Base-by-base conservation (phyloP, 1,284 basidiomycete genomes). In the Volvariella volvacea region DNA sequence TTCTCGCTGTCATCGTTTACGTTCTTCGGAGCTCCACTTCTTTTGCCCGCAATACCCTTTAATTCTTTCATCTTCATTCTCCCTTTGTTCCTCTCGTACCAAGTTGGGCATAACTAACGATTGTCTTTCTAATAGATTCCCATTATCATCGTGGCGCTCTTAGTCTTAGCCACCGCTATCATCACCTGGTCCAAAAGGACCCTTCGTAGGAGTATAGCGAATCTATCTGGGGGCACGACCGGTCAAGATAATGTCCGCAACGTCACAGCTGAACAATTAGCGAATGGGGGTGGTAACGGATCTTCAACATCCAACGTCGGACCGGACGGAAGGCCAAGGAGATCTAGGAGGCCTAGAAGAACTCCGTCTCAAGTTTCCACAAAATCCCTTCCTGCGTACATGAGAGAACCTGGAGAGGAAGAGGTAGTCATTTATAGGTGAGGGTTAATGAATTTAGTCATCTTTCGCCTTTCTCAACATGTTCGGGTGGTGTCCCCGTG, bases 341-440 rank as follows among this genome's bases (percentile, higher is more conserved):
- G 74, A 42, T 54, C 67, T 2, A 64, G 83, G 22, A 63, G 82
- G 42, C 71, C 71, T 12, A 65, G 76, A 22, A 61, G 70, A 10
- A 73, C 71, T 14, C 71, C 72, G 2, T 73, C 71, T 41, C 83
- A 86, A 57, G 78, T 88, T 45, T 86, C 83, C 12, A 86, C 83
- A 12, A 76, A 71, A 37, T 85, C 80, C 1, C 58, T 89, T 31
- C 86, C 85, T 3, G 74, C 70, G 19, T 88, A 88, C 54, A 83
- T 78, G 66, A 87, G 86, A 59, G 85, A 88, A 51, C 83, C 85
- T 0, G 86, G 85, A 7, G 85, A 87, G 44, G 71, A 82, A 42
- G 85, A 88, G 56, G 68, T 89, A 22, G 86, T 88, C 4, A 78
- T 89, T 45, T 76, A 76, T 49, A 68, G 80, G 83, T 84, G 25